Base-by-base conservation (phyloP, 2,329 filamentous ascomycete genomes). In the Epichloe coenophiala region DNA sequence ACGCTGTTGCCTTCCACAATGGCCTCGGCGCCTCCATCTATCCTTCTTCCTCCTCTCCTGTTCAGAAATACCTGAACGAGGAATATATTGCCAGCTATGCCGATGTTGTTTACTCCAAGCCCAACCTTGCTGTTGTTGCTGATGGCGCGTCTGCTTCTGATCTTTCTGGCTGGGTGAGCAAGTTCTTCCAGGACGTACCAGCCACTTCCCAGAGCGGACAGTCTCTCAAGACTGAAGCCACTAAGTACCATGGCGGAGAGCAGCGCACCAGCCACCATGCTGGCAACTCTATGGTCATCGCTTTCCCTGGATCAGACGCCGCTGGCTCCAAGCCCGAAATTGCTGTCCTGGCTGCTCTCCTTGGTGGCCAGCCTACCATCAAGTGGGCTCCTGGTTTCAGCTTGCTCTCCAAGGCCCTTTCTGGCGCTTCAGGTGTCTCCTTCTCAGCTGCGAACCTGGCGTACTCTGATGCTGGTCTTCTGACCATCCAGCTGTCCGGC, bases 351-450 rank as follows among this genome's bases (percentile, higher is more conserved):
- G 81, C 86, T 52, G 82, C 89, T 56, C 83, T 98, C 19, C 85
- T 98, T 48, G 93, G 93, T 64, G 93, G 91, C 55, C 74, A 94
- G 70, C 86, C 89, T 50, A 85, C 75, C 69, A 89, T 97, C 76
- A 98, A 97, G 77, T 98, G 91, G 91, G 84, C 88, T 48, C 73
- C 88, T 56, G 93, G 93, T 61, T 97, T 95, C 78, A 91, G 87
- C 53, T 77, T 96, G 55, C 80, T 98, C 54, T 78, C 86, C 64
- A 90, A 95, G 76, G 84, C 84, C 54, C 77, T 82, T 51, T 75
- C 83, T 55, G 75, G 77, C 45, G 74, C 80, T 61, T 75, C 83
- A 38, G 80, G 81, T 57, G 80, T 86, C 56, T 77, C 75, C 48
- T 79, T 88, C 61, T 76, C 79, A 38, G 88, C 91, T 56, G 78